Evolutionary conservation across 2,329 filamentous ascomycete genomes (phyloP), one percentile per base, ranked within the genome.

Genomic region (Blastomyces gilchristii): DNA sequence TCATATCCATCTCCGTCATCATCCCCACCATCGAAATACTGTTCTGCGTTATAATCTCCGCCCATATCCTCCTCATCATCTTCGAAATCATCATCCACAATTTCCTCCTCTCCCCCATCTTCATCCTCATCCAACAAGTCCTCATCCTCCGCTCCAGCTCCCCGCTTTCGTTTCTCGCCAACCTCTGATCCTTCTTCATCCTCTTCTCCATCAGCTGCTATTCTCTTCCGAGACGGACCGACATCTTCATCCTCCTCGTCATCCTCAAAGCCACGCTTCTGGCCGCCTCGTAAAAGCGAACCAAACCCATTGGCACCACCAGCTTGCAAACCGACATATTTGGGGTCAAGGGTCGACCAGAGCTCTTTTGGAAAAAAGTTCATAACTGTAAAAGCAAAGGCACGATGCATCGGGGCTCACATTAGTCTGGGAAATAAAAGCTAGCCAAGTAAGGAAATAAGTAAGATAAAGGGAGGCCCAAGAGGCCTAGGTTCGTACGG

Each of bases 1-100:
- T 81, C 82, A 66, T 82, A 84, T 62, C 81, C 83, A 60, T 83
- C 78, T 60, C 74, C 78, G 57, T 80, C 79, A 58, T 80, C 79
- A 59, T 81, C 85, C 7, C 85, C 85, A 62, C 79, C 82, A 65
- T 84, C 82, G 68, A 85, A 85, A 75, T 87, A 87, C 66, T 86
- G 80, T 68, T 87, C 85, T 1, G 82, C 85, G 67, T 86, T 83
- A 68, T 87, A 86, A 69, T 86, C 84, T 3, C 82, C 84, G 5
- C 79, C 81, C 73, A 81, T 80, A 45, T 81, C 80, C 62, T 84
- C 82, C 14, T 84, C 84, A 54, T 85, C 83, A 31, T 83, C 82
- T 54, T 84, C 81, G 65, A 84, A 86, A 62, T 84, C 82, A 63
- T 84, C 81, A 61, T 85, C 83, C 7, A 81, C 77, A 41, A 82